Conservation (phyloP, 73 alveolate species). For the Stentor roeselii region DNA sequence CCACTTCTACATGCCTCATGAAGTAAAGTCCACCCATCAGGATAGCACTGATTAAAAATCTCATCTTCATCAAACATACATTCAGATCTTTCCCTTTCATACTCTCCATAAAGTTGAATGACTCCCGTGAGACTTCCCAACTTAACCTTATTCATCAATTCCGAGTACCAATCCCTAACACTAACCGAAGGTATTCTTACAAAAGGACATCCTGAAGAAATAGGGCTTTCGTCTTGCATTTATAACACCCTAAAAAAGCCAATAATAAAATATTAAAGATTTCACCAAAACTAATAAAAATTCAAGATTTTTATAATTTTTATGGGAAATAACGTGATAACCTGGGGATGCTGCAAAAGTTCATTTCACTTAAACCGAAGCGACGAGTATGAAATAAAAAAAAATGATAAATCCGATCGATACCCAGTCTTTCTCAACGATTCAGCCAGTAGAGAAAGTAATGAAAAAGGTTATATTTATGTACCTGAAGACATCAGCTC, state of each 20-base stretch:
- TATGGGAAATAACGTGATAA: neutral
- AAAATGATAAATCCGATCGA: neutral
- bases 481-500: neutral
- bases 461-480: neutral
- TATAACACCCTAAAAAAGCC: too few species aligned
- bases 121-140: neutral
- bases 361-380: neutral
- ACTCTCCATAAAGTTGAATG: neutral
- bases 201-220: too few species aligned
- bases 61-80: slow-evolving; percentile 45
- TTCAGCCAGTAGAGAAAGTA: neutral
- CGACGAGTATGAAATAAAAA: neutral
- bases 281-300: too few species aligned
- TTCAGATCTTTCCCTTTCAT: slow-evolving; percentile 41
- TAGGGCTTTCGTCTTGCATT: too few species aligned
- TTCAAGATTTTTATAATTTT: too few species aligned
- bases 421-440: neutral
- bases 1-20: slow-evolving; percentile 66
- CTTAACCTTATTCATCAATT: neutral
- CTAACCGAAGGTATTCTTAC: too few species aligned
- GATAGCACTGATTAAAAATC: slow-evolving; percentile 41
- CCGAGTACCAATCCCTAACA: slow-evolving; percentile 1
- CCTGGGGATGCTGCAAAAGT: neutral
- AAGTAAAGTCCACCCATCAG: slow-evolving; percentile 52
- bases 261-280: too few species aligned